Evolutionary conservation across 495 filamentous ascomycete species (phyloP), one percentile per base, ranked within the genome.

Genomic region (Lophiostoma macrostomum): DNA sequence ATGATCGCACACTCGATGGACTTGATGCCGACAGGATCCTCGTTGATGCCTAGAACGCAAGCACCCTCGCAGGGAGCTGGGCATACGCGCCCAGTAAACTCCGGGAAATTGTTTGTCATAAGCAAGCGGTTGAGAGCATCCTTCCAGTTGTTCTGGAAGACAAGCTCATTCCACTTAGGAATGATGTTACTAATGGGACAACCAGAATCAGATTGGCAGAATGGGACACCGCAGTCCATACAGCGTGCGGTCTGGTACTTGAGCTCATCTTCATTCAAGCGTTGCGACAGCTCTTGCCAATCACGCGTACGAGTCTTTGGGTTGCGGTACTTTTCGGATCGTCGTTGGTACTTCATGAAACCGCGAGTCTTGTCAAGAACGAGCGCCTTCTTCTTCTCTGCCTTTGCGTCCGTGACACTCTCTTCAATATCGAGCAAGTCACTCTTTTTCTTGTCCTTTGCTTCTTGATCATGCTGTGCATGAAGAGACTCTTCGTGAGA

Each of bases 101-200:
- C 93, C 22, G 93, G 93, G 81, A 99, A 97, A 78, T 97, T 96
- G 76, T 99, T 99, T 49, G 93, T 99, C 89, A 96, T 95, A 50
- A 97, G 78, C 27, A 99, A 76, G 40, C 91, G 86, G 73, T 95
- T 94, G 14, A 97, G 83, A 16, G 93, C 93, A 72, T 97, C 93
- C 61, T 83, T 83, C 93, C 93, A 99, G 64, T 96, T 87, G 64
- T 87, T 87, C 65, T 37, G 80, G 75, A 96, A 96, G 0, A 96
- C 84, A 14, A 97, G 65, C 50, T 97, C 94, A 50, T 96, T 97
- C 90, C 90, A 99, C 67, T 99, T 99, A 36, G 93, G 93, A 67
- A 99, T 99, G 71, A 99, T 96, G 74, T 99, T 99, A 64, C 88
- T 52, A 72, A 99, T 96, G 0, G 93, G 93, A 69, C 93, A 99